phyloP scores from a whole-genome alignment of 768 basidiomycete genomes.

The Amylocystis lapponica region DNA sequence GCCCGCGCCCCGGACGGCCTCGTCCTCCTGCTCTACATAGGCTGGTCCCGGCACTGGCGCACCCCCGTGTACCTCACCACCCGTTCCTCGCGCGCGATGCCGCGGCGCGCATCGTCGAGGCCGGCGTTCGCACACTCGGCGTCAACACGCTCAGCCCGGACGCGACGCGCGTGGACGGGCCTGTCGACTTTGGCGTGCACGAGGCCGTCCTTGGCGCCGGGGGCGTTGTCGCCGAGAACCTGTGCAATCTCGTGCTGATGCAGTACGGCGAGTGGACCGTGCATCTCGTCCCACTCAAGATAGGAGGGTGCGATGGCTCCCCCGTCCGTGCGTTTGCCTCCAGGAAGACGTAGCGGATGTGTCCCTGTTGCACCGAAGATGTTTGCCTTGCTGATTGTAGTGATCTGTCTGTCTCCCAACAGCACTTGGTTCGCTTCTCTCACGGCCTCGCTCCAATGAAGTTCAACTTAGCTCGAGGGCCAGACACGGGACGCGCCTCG shows the following conservation, averaged over 20 bases:
- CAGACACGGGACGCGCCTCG: too few species aligned
- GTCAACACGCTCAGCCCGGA: conserved; percentile 66
- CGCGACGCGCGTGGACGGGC: conserved; percentile 23
- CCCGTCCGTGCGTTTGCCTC: conserved; percentile 65
- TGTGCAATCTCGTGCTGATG: conserved; percentile 49
- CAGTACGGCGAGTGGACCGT: conserved; percentile 35
- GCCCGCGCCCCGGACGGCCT: too few species aligned
- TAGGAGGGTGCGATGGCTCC: conserved; percentile 57
- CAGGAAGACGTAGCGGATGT: conserved; percentile 13
- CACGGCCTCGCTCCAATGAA: too few species aligned
- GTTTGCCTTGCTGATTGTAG: too few species aligned
- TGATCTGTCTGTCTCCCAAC: too few species aligned
- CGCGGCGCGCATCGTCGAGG: conserved; percentile 40
- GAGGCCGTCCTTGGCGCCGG: conserved; percentile 52
- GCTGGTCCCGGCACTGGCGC: conserved; percentile 45
- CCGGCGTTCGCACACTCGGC: conserved; percentile 53
- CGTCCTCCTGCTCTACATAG: too few species aligned
- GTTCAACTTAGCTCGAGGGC: too few species aligned
- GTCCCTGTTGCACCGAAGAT: too few species aligned
- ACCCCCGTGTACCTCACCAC: conserved; percentile 56
- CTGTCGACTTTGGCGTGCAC: conserved; percentile 37
- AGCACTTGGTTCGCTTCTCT: too few species aligned
- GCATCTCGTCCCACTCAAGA: conserved; percentile 51
- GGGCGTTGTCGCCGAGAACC: conserved; percentile 64
- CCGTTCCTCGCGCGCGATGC: conserved; percentile 55